These are phyloP conservation scores for Beauveria bassiana DNA, from an alignment of 2,329 filamentous ascomycete genomes.

Conservation along the genomic window DNA sequence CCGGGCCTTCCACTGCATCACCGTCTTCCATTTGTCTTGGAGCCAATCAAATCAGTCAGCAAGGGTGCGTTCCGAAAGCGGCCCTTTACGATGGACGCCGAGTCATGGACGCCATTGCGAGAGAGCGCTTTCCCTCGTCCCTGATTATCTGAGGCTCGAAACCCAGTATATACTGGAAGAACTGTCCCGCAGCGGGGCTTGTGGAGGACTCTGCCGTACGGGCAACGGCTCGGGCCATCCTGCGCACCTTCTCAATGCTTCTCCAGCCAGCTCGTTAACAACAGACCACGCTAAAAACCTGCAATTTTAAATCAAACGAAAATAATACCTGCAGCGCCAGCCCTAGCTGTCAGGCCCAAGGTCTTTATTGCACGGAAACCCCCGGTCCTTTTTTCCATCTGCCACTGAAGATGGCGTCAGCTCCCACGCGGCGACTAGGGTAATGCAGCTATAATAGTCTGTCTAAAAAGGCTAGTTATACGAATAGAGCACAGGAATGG, in stretches of 20 bases:
- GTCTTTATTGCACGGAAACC: background rate
- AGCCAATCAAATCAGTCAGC: background rate
- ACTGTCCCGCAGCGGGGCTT: slow-evolving; percentile 1
- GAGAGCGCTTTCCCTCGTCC: background rate
- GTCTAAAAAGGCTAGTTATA: background rate
- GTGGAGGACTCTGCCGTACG: slow-evolving; percentile 2
- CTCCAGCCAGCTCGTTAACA: background rate
- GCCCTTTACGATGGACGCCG: background rate
- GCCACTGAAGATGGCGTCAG: background rate
- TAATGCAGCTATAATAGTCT: background rate
- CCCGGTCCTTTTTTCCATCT: background rate
- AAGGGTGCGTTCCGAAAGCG: background rate
- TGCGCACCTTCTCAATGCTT: background rate
- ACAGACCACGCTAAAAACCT: background rate
- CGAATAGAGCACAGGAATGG: no score
- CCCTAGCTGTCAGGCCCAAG: no score
- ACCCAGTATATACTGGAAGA: background rate
- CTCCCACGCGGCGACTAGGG: background rate
- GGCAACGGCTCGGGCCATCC: background rate
- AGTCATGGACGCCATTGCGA: background rate
- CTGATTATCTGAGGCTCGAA: background rate
- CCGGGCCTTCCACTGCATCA: background rate
- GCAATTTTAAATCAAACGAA: background rate
- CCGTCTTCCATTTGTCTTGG: background rate
- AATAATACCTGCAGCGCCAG: background rate